A percentile compares a stretch with the other conserved stretches of the same genome.
phyloP scores from a whole-genome alignment of 2,329 filamentous ascomycete genomes.

The Aspergillus ochraceoroseus region DNA sequence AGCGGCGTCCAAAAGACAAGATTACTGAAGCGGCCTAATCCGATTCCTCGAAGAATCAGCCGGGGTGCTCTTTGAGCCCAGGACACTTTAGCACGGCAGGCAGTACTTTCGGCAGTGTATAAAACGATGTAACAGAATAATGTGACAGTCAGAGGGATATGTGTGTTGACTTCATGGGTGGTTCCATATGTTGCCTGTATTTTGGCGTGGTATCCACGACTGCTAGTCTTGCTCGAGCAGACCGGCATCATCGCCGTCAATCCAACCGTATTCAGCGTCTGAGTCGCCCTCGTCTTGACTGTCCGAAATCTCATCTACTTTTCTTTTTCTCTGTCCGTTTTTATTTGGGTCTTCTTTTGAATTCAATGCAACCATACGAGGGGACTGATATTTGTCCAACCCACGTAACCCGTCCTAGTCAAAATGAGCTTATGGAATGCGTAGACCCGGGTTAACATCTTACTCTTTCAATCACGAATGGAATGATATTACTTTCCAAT shows the following conservation, averaged over 20 bases:
- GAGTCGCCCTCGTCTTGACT: slow-evolving; percentile 43
- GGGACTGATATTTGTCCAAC: slow-evolving; percentile 5
- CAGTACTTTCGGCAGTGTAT: too few relatives aligned
- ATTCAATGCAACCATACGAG: slow-evolving; percentile 5
- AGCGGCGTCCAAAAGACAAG: slow-evolving; percentile 12
- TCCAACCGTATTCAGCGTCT: slow-evolving; percentile 31
- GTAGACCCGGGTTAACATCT: slow-evolving; percentile 5
- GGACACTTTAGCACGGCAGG: too few relatives aligned
- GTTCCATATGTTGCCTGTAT: background rate
- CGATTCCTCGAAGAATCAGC: too few relatives aligned
- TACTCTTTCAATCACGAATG: slow-evolving; percentile 41
- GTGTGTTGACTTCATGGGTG: too few relatives aligned
- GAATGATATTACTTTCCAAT: slow-evolving; percentile 31
- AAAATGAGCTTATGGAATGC: background rate
- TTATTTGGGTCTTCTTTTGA: slow-evolving; percentile 10
- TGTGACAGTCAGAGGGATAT: too few relatives aligned
- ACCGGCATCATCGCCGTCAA: slow-evolving; percentile 20
- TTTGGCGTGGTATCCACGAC: too few relatives aligned
- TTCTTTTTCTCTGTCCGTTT: slow-evolving; percentile 37
- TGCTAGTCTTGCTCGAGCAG: too few relatives aligned
- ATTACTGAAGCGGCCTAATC: background rate
- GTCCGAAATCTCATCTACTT: slow-evolving; percentile 43
- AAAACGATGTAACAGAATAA: too few relatives aligned
- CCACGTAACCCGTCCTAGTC: slow-evolving; percentile 17
- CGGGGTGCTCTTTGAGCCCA: too few relatives aligned